These are phyloP conservation scores for Fusarium albidum DNA, from an alignment of 2,329 filamentous ascomycete species.

Conservation along the genomic window DNA sequence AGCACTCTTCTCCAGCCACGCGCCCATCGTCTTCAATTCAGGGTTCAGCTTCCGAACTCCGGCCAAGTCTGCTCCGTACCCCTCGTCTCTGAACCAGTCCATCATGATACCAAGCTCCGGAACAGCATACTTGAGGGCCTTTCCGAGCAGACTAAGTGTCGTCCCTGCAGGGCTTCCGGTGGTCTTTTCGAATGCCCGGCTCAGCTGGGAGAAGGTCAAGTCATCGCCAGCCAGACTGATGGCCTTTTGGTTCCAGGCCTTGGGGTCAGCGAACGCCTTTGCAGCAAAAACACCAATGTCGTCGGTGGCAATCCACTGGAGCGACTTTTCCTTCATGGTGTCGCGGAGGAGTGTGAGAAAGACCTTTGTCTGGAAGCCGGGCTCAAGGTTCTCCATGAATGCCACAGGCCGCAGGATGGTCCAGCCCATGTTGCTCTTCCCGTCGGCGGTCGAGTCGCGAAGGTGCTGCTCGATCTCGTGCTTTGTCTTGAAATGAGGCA, in stretches of 20 bases:
- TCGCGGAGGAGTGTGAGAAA: conserved; percentile 44
- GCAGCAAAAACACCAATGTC: conserved; percentile 25
- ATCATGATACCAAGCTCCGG: conserved; percentile 25
- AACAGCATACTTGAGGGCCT: conserved; percentile 18
- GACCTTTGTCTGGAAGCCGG: conserved; percentile 42
- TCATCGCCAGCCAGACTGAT: conserved; percentile 21
- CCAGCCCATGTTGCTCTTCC: conserved; percentile 42
- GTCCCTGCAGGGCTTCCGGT: conserved; percentile 11
- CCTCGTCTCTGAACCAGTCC: conserved; percentile 27
- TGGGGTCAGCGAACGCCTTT: conserved; percentile 2
- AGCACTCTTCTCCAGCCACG: conserved; percentile 25
- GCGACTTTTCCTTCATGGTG: conserved; percentile 39
- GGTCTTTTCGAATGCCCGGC: conserved; percentile 10
- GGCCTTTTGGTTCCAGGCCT: conserved; percentile 2
- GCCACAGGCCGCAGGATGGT: conserved; percentile 50
- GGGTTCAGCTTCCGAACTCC: conserved; percentile 23
- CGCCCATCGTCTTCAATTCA: conserved; percentile 13
- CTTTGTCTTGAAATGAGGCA: conserved; percentile 36
- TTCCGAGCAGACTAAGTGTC: conserved; percentile 19
- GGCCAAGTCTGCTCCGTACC: conserved; percentile 19
- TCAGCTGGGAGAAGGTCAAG: conserved; percentile 22
- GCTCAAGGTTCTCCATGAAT: conserved; percentile 51
- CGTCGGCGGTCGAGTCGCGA: conserved; percentile 11
- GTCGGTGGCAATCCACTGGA: conserved; percentile 24
- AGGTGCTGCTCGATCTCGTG: conserved; percentile 25